phyloP scores from a whole-genome alignment of 441 rosid genomes.

The Adansonia grandidieri region DNA sequence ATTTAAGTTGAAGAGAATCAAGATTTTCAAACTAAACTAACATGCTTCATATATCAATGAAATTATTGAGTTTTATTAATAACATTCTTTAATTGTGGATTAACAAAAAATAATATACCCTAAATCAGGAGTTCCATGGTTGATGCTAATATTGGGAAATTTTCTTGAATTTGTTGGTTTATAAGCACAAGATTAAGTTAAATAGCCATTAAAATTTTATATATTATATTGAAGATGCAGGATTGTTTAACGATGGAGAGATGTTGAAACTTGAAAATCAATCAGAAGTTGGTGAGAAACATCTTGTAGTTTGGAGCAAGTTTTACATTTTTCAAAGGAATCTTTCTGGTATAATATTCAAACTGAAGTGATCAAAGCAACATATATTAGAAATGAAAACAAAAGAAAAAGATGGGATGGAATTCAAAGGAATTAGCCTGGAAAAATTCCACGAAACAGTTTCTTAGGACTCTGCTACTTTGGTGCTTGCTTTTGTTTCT shows the following conservation, averaged over 20 bases:
- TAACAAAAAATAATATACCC: slow-evolving; percentile 24
- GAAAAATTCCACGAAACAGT: slow-evolving; percentile 25
- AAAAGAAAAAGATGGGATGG: slow-evolving; percentile 14
- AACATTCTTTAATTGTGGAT: slow-evolving; percentile 37
- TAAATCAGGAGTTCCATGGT: slow-evolving; percentile 32
- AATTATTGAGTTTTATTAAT: slow-evolving; percentile 36
- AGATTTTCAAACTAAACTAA: slow-evolving; percentile 51
- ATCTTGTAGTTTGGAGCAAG: slow-evolving; percentile 22
- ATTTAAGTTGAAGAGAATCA: slow-evolving; percentile 28
- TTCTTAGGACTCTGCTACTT: slow-evolving; percentile 19
- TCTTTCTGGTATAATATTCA: slow-evolving; percentile 26
- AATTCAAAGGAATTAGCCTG: slow-evolving; percentile 33
- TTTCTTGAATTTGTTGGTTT: slow-evolving; percentile 25
- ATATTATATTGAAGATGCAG: background rate
- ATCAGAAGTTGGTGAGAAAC: background rate
- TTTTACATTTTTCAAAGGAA: slow-evolving; percentile 35
- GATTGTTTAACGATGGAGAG: background rate
- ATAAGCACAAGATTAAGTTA: slow-evolving; percentile 34
- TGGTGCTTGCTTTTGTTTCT: slow-evolving; percentile 16
- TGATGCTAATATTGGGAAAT: slow-evolving; percentile 28
- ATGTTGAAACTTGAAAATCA: slow-evolving; percentile 5
- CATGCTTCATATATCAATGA: slow-evolving; percentile 52
- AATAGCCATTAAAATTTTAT: slow-evolving; percentile 23
- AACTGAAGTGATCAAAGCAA: slow-evolving; percentile 18
- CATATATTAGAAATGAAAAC: slow-evolving; percentile 37